These are phyloP conservation scores for Rhodotorula graminis DNA, from an alignment of 768 basidiomycete species.

Conservation along the genomic window DNA sequence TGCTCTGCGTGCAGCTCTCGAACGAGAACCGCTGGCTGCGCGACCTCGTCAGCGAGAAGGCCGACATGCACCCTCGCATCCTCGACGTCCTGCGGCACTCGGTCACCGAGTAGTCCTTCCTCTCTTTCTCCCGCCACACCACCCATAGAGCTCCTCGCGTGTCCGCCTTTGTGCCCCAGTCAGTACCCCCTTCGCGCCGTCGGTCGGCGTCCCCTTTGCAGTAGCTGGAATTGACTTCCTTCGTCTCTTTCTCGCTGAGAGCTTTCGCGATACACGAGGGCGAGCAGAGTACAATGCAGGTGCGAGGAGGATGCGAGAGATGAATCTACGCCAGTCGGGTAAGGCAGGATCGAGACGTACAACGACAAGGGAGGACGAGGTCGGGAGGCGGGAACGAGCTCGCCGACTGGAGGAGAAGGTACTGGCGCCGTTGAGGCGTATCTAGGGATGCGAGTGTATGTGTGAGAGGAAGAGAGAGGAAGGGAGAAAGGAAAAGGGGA, in stretches of 20 bases:
- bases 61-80: neutral
- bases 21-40: slow-evolving; percentile 33
- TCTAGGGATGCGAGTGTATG: neutral
- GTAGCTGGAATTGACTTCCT: too few species aligned
- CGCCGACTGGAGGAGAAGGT: neutral
- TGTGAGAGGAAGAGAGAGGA: neutral
- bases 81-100: neutral
- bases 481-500: too few species aligned
- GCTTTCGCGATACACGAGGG: neutral
- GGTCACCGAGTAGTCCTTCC: neutral
- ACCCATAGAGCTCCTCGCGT: too few species aligned
- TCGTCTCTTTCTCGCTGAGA: too few species aligned
- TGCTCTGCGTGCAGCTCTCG: slow-evolving; percentile 7
- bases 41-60: slow-evolving; percentile 30
- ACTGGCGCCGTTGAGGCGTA: slow-evolving; percentile 2
- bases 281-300: too few species aligned
- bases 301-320: neutral
- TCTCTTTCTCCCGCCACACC: too few species aligned
- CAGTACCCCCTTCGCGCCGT: neutral
- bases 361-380: slow-evolving; percentile 3
- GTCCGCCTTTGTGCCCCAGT: too few species aligned
- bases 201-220: too few species aligned
- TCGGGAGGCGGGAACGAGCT: neutral
- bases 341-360: neutral
- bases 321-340: slow-evolving; percentile 1